Conservation (phyloP, 129 eudicot species). For the Centella asiatica region DNA sequence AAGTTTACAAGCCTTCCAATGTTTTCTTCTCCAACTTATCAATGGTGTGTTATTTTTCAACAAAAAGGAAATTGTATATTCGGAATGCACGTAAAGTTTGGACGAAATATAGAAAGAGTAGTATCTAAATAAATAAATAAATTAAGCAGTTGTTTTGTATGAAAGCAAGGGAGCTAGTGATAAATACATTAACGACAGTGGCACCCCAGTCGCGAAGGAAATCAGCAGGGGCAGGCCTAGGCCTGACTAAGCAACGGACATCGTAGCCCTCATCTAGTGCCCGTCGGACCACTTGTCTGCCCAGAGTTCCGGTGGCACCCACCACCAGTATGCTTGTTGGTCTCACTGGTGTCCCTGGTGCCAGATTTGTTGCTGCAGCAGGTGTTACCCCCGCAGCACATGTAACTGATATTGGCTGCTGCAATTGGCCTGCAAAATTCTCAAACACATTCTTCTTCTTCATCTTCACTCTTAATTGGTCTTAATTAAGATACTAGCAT, state of each 20-base stretch:
- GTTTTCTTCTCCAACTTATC: too few species aligned
- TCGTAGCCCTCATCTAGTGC: conserved; percentile 97
- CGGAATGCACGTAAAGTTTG: too few species aligned
- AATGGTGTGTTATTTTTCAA: too few species aligned
- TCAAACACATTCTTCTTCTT: conserved; percentile 7
- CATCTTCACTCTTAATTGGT: too few species aligned
- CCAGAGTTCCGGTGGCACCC: conserved; percentile 95
- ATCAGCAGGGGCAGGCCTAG: conserved; percentile 99
- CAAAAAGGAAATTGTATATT: too few species aligned
- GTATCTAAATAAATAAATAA: neutral
- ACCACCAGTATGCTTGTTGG: conserved; percentile 89
- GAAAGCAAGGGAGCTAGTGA: neutral
- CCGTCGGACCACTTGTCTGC: conserved; percentile 91
- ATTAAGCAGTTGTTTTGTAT: neutral
- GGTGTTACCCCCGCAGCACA: conserved; percentile 51
- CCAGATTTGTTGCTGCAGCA: conserved; percentile 72
- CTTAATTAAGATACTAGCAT: too few species aligned
- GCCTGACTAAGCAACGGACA: conserved; percentile 93
- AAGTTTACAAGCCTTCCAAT: too few species aligned
- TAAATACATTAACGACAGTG: conserved; percentile 78
- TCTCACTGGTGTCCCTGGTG: conserved; percentile 98
- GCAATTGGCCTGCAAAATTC: conserved; percentile 28
- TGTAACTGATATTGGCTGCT: conserved; percentile 30
- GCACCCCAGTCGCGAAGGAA: conserved; percentile 99
- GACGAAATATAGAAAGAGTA: neutral